These are phyloP conservation scores for Steccherinum ochraceum DNA, from an alignment of 768 basidiomycete species.

Conservation along the genomic window DNA sequence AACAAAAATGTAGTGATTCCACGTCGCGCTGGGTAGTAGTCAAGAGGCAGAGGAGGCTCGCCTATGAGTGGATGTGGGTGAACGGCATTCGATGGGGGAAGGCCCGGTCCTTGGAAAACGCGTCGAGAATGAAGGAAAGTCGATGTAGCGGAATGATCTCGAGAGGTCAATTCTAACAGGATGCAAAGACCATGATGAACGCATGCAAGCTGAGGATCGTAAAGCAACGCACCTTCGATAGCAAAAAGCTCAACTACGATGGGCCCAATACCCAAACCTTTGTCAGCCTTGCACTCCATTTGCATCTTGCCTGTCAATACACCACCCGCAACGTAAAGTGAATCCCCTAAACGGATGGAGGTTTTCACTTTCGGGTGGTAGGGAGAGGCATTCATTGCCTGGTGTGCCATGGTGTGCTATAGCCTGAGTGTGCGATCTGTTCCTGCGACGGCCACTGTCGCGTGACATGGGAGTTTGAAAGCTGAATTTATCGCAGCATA, in stretches of 20 bases:
- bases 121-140: conserved; percentile 67
- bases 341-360: conserved; percentile 50
- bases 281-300: conserved; percentile 71
- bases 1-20: conserved; percentile 78
- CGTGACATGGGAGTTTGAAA: not conserved
- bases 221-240: conserved; percentile 48
- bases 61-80: conserved; percentile 52
- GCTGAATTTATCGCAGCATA: not conserved
- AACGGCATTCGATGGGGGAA: conserved; percentile 83
- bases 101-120: conserved; percentile 73
- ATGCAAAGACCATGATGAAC: not conserved
- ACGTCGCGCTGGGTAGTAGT: conserved; percentile 68
- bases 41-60: conserved; percentile 52
- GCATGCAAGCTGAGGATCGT: conserved; percentile 10
- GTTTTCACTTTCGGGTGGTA: conserved; percentile 77
- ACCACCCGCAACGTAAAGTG: conserved; percentile 59
- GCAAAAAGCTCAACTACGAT: conserved; percentile 78
- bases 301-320: conserved; percentile 71
- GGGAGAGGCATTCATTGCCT: conserved; percentile 71
- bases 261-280: conserved; percentile 61
- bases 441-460: not conserved
- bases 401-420: conserved; percentile 23
- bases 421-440: not conserved
- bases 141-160: conserved; percentile 76
- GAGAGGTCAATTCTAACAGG: conserved; percentile 58